A percentile compares a stretch with the other conserved stretches of the same genome.
These are phyloP conservation scores for Cardamine resedifolia DNA, from an alignment of 345 rosid species.

Conservation along the genomic window DNA sequence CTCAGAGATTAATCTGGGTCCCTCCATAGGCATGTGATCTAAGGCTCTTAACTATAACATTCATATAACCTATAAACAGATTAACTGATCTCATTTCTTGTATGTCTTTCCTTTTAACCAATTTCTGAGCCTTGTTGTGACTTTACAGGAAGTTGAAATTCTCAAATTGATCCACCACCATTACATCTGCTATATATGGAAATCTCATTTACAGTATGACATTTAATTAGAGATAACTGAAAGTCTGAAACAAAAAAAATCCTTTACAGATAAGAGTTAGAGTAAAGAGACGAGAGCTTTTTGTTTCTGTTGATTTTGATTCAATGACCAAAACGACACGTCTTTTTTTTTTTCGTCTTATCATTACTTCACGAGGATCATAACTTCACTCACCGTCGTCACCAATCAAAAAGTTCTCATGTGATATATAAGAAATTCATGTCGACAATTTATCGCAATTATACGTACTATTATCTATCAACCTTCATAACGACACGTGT, in stretches of 20 bases:
- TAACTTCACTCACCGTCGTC: neutral
- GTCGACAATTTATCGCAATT: neutral
- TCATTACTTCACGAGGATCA: slow-evolving; percentile 13
- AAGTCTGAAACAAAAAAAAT: too few relatives aligned
- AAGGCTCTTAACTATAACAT: too few relatives aligned
- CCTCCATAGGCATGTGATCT: too few relatives aligned
- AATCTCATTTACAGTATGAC: neutral
- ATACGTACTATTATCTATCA: neutral
- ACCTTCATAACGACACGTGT: slow-evolving; percentile 15
- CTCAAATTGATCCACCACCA: neutral
- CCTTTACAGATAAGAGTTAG: neutral
- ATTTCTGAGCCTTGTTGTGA: neutral
- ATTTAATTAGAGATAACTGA: neutral
- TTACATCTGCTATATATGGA: neutral
- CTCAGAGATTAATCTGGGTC: too few relatives aligned
- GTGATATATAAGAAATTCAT: neutral
- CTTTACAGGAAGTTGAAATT: neutral
- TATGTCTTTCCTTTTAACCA: neutral
- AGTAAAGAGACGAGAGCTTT: neutral
- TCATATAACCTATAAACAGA: neutral
- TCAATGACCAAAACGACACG: neutral
- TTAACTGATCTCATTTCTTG: neutral
- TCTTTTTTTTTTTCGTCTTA: neutral
- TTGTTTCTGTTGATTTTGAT: too few relatives aligned
- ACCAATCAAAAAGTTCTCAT: slow-evolving; percentile 18